A percentile compares a stretch with the other conserved stretches of the same genome.
phyloP scores from a whole-genome alignment of 805 yeast genomes.

The Cyberlindnera mycetangii region DNA sequence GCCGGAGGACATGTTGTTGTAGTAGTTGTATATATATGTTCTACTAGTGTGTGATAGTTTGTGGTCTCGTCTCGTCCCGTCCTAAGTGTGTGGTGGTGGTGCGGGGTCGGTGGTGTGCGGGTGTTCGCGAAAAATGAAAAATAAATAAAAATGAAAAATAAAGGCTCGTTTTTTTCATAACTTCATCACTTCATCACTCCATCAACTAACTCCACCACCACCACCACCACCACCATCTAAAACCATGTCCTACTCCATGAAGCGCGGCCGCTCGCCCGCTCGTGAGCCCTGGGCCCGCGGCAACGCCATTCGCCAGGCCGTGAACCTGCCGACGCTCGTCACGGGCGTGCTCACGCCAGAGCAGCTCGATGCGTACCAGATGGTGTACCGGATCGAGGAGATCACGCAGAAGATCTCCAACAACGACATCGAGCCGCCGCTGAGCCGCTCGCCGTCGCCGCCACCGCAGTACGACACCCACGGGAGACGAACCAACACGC shows the following conservation, averaged over 20 bases:
- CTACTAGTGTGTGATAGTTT: too few species aligned
- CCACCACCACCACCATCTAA: too few species aligned
- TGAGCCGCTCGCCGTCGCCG: conserved; percentile 75
- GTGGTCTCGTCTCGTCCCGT: too few species aligned
- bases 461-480: conserved; percentile 83
- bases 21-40: not conserved
- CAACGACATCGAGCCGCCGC: conserved; percentile 48
- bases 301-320: conserved; percentile 15
- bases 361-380: conserved; percentile 73
- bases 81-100: not conserved
- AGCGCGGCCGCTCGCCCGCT: conserved; percentile 15
- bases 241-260: conserved; percentile 9
- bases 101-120: not conserved
- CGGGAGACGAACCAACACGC: conserved; percentile 85
- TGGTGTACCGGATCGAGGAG: conserved; percentile 74
- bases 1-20: conserved; percentile 34
- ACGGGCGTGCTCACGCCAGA: conserved; percentile 61
- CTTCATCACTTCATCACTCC: too few species aligned
- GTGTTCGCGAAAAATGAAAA: not conserved
- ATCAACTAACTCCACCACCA: too few species aligned
- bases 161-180: too few species aligned
- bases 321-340: conserved; percentile 39
- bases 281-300: conserved; percentile 17
- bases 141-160: too few species aligned
- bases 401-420: conserved; percentile 57